Evolutionary conservation across 2,329 filamentous ascomycete species (phyloP).

Genomic region (Talaromyces funiculosus): DNA sequence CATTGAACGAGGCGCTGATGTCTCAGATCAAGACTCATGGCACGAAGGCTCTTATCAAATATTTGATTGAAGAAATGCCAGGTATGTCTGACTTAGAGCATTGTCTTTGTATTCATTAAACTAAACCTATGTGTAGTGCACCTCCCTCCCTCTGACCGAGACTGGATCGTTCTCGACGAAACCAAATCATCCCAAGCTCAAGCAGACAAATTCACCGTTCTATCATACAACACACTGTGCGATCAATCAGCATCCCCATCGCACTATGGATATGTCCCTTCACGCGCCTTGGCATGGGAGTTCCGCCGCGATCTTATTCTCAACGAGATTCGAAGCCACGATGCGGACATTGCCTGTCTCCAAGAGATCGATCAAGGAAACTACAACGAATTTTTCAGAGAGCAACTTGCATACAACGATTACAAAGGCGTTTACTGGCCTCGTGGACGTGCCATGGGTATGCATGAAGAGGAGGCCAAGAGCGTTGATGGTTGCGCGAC

Average conservation of each 20-base stretch:
- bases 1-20: constrained; percentile 69
- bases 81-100: constrained; percentile 58
- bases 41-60: constrained; percentile 75
- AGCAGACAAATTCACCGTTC: constrained; percentile 67
- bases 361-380: constrained; percentile 92
- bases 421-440: constrained; percentile 95
- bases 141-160: constrained; percentile 67
- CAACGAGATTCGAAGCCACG: constrained; percentile 69
- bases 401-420: constrained; percentile 76
- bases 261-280: constrained; percentile 86
- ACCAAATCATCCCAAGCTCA: constrained; percentile 46
- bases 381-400: constrained; percentile 85
- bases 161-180: constrained; percentile 68
- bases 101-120: too few relatives aligned
- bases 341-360: constrained; percentile 85
- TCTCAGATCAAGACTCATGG: constrained; percentile 80
- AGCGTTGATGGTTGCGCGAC: constrained; percentile 94
- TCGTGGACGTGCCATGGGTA: constrained; percentile 82
- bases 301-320: constrained; percentile 78
- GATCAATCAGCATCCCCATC: constrained; percentile 82
- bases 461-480: constrained; percentile 82
- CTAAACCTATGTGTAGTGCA: constrained; percentile 64
- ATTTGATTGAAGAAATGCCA: constrained; percentile 76
- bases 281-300: constrained; percentile 76
- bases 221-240: constrained; percentile 95